These are phyloP conservation scores for Yamagishiella unicocca DNA, from an alignment of 139 green algal species.

Conservation along the genomic window DNA sequence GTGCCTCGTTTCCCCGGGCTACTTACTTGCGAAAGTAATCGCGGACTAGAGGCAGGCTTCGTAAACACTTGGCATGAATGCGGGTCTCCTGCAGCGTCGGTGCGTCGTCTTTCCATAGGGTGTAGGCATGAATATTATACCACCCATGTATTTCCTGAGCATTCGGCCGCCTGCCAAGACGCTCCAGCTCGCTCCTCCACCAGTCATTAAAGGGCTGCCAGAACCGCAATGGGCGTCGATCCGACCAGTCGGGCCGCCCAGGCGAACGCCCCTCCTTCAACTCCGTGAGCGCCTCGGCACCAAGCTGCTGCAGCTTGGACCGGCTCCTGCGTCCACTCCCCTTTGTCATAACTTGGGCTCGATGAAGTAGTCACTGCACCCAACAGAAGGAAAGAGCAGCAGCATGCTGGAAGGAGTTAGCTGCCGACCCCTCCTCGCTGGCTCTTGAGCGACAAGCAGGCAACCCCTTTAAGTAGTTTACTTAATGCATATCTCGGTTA, in stretches of 20 bases:
- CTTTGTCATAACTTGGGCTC: conserved; percentile 11
- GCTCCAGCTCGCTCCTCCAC: conserved; percentile 58
- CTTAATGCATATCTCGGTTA: no score
- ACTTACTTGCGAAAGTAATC: conserved; percentile 64
- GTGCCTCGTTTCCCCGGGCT: no score
- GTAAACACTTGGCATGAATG: conserved; percentile 69
- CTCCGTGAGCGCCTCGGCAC: conserved; percentile 4
- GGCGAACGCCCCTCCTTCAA: conserved; percentile 2
- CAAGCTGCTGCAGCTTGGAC: conserved; percentile 17
- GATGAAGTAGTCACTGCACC: no score
- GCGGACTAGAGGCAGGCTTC: conserved; percentile 59
- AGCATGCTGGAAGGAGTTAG: no score
- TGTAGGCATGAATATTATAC: conserved; percentile 52
- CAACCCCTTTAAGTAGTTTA: no score
- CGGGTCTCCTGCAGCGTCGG: conserved; percentile 65
- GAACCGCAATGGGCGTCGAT: conserved; percentile 59
- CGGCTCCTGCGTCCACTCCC: not conserved
- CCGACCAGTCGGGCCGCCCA: not conserved
- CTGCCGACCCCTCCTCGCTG: no score
- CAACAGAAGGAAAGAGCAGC: no score
- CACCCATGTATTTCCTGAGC: conserved; percentile 58
- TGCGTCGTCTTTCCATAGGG: conserved; percentile 49
- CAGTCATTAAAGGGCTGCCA: conserved; percentile 56
- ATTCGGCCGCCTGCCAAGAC: conserved; percentile 49
- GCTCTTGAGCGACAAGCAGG: no score